These are phyloP conservation scores for Gossypium sturtianum DNA, from an alignment of 345 rosid genomes.

Conservation along the genomic window DNA sequence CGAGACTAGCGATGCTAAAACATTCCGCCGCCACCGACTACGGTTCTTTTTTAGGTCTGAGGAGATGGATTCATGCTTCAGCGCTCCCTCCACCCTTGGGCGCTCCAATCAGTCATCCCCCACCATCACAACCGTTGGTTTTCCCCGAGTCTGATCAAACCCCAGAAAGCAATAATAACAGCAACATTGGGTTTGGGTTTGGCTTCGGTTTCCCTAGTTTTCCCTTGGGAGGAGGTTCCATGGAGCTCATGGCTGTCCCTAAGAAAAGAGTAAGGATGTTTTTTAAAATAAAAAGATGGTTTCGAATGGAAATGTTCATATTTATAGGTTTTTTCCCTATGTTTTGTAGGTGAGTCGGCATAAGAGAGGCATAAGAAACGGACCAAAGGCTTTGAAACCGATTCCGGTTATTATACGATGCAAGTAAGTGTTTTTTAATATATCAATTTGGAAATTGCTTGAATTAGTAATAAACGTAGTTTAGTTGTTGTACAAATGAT, in stretches of 20 bases:
- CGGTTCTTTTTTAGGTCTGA: constrained; percentile 16
- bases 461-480: not conserved
- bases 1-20: constrained; percentile 13
- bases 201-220: constrained; percentile 46
- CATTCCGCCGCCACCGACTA: constrained; percentile 21
- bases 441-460: not conserved
- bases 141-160: constrained; percentile 39
- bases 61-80: constrained; percentile 35
- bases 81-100: constrained; percentile 43
- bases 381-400: constrained; percentile 92
- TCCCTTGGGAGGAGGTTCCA: constrained; percentile 47
- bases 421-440: constrained; percentile 41
- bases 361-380: constrained; percentile 82
- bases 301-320: not conserved
- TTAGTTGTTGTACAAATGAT: not conserved
- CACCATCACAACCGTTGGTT: constrained; percentile 24
- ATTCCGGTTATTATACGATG: constrained; percentile 80
- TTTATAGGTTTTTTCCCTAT: not conserved
- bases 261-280: constrained; percentile 50
- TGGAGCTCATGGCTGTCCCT: constrained; percentile 98
- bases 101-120: constrained; percentile 23
- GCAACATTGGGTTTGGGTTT: constrained; percentile 25
- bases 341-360: constrained; percentile 56
- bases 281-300: not conserved
- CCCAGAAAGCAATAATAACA: constrained; percentile 22